Percentiles rank a stretch among this genome's conserved stretches.
These are phyloP conservation scores for Vigna nakashimae DNA, from an alignment of 306 rosid genomes.

Conservation along the genomic window DNA sequence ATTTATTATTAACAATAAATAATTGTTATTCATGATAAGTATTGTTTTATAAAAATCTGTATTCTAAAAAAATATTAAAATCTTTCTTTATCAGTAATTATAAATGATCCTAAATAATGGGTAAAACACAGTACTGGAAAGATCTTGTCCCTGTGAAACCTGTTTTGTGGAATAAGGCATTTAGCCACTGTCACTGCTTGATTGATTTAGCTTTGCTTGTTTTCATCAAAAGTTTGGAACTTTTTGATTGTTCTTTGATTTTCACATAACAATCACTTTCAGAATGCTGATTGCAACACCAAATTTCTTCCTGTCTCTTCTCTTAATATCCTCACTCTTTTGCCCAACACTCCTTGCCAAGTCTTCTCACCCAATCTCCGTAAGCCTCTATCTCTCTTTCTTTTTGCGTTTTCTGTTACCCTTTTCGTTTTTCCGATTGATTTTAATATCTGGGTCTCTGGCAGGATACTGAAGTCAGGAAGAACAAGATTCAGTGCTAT, in stretches of 20 bases:
- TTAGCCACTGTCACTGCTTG: background rate
- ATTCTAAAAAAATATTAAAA: too few species aligned
- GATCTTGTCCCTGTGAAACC: background rate
- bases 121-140: too few species aligned
- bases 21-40: too few species aligned
- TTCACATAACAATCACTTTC: background rate
- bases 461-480: constrained; percentile 79
- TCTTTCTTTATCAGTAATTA: too few species aligned
- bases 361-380: constrained; percentile 74
- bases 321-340: constrained; percentile 40
- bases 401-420: background rate
- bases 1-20: too few species aligned
- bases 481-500: constrained; percentile 82
- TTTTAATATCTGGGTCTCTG: constrained; percentile 24
- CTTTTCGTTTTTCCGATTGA: background rate
- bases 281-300: constrained; percentile 30
- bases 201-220: background rate
- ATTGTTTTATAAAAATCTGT: too few species aligned
- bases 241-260: background rate
- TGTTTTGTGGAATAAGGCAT: background rate
- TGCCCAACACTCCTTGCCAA: constrained; percentile 62
- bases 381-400: constrained; percentile 36
- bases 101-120: too few species aligned
- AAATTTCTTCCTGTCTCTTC: constrained; percentile 21
- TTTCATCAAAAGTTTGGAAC: background rate